Percentiles rank a stretch among this genome's conserved stretches.
Evolutionary conservation across 495 filamentous ascomycete species (phyloP).

Genomic region (Trichocladium uniseriatum): DNA sequence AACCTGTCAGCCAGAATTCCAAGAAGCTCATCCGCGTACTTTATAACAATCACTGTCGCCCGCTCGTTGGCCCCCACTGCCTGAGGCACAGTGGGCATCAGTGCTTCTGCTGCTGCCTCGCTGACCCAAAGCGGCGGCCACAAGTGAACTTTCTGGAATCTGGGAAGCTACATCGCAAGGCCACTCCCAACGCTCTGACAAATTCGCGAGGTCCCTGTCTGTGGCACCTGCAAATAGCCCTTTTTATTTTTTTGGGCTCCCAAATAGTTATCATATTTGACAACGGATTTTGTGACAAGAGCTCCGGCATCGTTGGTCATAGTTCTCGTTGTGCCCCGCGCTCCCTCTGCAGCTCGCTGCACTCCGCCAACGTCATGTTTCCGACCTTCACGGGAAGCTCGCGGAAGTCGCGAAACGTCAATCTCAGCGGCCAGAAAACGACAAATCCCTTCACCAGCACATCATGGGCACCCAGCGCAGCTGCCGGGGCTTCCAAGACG

Average conservation of each 20-base stretch:
- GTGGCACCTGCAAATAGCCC: too few species aligned
- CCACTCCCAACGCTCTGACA: too few species aligned
- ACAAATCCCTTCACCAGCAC: constrained; percentile 62
- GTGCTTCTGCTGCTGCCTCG: background rate
- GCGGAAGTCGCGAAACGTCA: constrained; percentile 79
- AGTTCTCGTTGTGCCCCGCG: background rate
- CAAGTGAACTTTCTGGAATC: background rate
- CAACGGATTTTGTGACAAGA: background rate
- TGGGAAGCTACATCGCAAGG: background rate
- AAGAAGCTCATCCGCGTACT: too few species aligned
- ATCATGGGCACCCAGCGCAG: constrained; percentile 35
- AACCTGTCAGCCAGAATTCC: too few species aligned
- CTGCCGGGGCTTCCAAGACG: constrained; percentile 58
- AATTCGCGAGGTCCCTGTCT: too few species aligned
- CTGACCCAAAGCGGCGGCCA: background rate
- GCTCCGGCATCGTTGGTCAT: background rate
- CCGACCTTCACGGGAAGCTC: constrained; percentile 81
- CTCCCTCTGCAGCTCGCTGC: background rate
- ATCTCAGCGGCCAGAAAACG: constrained; percentile 74
- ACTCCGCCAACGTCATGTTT: constrained; percentile 52
- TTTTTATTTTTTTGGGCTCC: background rate
- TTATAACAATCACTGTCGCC: too few species aligned
- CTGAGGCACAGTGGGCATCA: background rate
- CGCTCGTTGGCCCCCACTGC: too few species aligned
- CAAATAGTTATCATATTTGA: background rate